Conservation (phyloP, 1,139 yeast species). For the Chernovozyma sophiae-reginae region DNA sequence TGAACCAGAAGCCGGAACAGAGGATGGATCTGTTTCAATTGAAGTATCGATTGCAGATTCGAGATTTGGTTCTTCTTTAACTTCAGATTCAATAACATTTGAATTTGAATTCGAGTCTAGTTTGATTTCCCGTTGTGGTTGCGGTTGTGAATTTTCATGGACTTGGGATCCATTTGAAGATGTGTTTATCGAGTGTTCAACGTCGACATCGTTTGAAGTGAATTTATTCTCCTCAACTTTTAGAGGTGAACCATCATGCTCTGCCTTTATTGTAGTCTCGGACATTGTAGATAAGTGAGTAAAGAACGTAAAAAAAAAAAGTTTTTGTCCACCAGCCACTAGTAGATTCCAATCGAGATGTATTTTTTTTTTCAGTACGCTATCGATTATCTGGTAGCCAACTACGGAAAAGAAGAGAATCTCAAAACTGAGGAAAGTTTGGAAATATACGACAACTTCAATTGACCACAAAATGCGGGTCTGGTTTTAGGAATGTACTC, state of each 20-base stretch:
- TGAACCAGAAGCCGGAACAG: too few species aligned
- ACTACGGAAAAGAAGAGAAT: background rate
- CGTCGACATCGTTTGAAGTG: background rate
- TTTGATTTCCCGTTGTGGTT: too few species aligned
- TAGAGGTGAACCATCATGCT: background rate
- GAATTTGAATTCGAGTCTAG: too few species aligned
- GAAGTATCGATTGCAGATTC: too few species aligned
- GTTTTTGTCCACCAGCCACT: too few species aligned
- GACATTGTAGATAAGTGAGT: too few species aligned
- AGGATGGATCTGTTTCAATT: too few species aligned
- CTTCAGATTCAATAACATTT: background rate
- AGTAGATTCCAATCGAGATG: too few species aligned
- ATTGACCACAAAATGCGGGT: background rate
- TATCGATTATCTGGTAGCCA: background rate
- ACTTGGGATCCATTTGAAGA: too few species aligned
- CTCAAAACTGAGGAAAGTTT: background rate
- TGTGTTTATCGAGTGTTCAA: background rate
- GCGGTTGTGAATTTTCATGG: too few species aligned
- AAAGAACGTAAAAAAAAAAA: too few species aligned
- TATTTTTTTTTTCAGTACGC: background rate
- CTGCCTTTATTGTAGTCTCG: background rate
- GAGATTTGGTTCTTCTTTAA: background rate
- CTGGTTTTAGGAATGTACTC: background rate
- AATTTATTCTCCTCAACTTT: background rate
- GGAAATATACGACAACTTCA: background rate